Evolutionary conservation across 108 stramenopile species (phyloP).

Genomic region (Cyclotella sp.): DNA sequence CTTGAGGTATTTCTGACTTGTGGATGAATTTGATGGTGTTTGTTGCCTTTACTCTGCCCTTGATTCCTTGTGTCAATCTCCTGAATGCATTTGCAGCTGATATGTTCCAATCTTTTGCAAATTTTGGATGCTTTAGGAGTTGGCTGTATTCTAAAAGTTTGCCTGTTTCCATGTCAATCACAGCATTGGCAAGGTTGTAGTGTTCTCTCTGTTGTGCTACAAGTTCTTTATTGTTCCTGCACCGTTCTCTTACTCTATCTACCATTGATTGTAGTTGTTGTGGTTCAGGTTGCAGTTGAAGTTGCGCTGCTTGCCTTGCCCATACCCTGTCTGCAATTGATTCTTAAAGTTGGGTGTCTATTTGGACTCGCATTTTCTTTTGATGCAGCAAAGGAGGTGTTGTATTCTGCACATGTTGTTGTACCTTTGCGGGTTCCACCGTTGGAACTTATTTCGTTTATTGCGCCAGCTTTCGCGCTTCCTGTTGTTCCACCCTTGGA

Average conservation of each 20-base stretch:
- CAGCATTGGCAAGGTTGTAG: background rate
- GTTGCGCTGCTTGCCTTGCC: background rate
- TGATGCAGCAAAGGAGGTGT: too few species aligned
- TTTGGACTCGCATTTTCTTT: too few species aligned
- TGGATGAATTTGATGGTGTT: too few species aligned
- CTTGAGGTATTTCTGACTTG: too few species aligned
- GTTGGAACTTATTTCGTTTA: too few species aligned
- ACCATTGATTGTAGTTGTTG: too few species aligned
- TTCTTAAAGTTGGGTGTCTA: constrained; percentile 1
- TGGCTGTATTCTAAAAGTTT: constrained; percentile 23
- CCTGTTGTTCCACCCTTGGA: background rate
- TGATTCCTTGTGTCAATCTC: constrained; percentile 4
- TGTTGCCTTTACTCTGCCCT: constrained; percentile 35
- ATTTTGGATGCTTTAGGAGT: constrained; percentile 17
- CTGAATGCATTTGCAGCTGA: constrained; percentile 24
- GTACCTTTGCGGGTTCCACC: too few species aligned
- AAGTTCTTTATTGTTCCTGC: background rate
- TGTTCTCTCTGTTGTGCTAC: background rate
- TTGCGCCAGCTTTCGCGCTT: background rate
- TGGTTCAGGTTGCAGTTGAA: constrained; percentile 8
- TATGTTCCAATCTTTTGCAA: constrained; percentile 12
- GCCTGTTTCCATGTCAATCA: constrained; percentile 32
- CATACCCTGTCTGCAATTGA: background rate
- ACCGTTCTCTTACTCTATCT: background rate
- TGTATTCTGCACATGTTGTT: too few species aligned